phyloP scores from a whole-genome alignment of 495 filamentous ascomycete genomes.

The Lichenothelia convexa region DNA sequence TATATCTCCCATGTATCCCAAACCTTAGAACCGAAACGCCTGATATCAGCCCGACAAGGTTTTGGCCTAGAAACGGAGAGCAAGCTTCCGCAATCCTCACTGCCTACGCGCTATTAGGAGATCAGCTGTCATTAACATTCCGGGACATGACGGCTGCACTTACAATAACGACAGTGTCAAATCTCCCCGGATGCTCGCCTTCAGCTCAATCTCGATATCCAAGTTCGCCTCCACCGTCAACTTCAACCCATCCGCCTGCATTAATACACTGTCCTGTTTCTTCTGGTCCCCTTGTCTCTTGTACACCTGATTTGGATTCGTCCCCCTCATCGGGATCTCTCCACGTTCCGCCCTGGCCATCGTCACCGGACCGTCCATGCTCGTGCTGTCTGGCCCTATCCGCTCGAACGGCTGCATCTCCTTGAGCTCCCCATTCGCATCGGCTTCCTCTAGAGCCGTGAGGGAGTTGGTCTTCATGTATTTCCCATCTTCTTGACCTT shows the following conservation, averaged over 20 bases:
- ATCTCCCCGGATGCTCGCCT: constrained; percentile 26
- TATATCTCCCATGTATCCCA: too few species aligned
- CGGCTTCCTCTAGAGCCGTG: constrained; percentile 26
- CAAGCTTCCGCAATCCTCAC: too few species aligned
- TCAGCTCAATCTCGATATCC: constrained; percentile 28
- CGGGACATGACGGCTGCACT: constrained; percentile 15
- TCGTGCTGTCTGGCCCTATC: constrained; percentile 28
- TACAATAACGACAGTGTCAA: constrained; percentile 25
- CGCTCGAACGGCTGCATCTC: constrained; percentile 31
- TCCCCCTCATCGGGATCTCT: constrained; percentile 26
- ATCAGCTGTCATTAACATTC: too few species aligned
- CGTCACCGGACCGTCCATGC: constrained; percentile 31
- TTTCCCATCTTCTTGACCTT: constrained; percentile 19
- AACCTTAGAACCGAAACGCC: too few species aligned
- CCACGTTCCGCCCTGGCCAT: constrained; percentile 26
- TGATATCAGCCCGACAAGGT: too few species aligned
- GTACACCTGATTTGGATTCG: constrained; percentile 23
- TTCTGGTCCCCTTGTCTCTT: constrained; percentile 12
- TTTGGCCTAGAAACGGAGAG: too few species aligned
- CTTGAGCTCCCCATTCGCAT: constrained; percentile 21
- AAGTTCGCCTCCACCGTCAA: constrained; percentile 26
- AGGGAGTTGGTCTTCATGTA: constrained; percentile 24
- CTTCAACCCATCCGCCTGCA: constrained; percentile 24
- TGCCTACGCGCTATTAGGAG: too few species aligned
- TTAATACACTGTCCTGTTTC: constrained; percentile 12